Evolutionary conservation across 1,284 basidiomycete genomes (phyloP).

Genomic region (Marasmius fiardii): DNA sequence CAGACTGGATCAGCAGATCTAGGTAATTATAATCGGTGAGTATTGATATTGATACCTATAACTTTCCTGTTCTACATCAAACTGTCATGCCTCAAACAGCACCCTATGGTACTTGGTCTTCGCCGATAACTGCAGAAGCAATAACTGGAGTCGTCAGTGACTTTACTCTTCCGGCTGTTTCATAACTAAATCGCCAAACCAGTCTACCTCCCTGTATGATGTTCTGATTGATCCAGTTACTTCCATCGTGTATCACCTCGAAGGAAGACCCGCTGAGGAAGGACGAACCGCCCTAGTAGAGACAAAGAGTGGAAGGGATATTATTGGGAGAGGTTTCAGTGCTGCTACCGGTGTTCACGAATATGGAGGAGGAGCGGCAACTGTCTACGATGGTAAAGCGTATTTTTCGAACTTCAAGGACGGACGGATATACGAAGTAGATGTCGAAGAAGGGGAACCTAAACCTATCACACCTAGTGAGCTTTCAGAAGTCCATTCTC

Average conservation of each 20-base stretch:
- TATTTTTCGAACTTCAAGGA: conserved; percentile 59
- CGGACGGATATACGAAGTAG: conserved; percentile 44
- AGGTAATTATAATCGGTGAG: no score
- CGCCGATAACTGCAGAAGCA: conserved; percentile 51
- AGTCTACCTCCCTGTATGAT: conserved; percentile 26
- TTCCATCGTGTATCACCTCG: conserved; percentile 54
- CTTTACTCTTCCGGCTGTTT: conserved; percentile 1
- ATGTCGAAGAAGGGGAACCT: conserved; percentile 32
- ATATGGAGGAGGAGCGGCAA: conserved; percentile 53
- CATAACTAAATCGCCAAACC: conserved; percentile 28
- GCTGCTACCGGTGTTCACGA: conserved; percentile 58
- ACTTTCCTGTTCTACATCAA: no score
- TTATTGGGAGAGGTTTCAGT: conserved; percentile 42
- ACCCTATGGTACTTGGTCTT: conserved; percentile 61
- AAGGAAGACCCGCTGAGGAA: conserved; percentile 57
- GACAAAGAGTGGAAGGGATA: conserved; percentile 40
- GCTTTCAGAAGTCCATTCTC: conserved; percentile 9
- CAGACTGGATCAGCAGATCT: no score
- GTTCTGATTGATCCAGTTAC: conserved; percentile 53
- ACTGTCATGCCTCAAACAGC: conserved; percentile 22
- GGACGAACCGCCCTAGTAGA: conserved; percentile 59
- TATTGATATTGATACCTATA: no score
- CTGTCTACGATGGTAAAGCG: conserved; percentile 42
- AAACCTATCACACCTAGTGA: conserved; percentile 61
- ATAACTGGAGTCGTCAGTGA: conserved; percentile 49